Conservation (phyloP, 371 early-diverging fungal species). For the Haplosporangium sp. region DNA sequence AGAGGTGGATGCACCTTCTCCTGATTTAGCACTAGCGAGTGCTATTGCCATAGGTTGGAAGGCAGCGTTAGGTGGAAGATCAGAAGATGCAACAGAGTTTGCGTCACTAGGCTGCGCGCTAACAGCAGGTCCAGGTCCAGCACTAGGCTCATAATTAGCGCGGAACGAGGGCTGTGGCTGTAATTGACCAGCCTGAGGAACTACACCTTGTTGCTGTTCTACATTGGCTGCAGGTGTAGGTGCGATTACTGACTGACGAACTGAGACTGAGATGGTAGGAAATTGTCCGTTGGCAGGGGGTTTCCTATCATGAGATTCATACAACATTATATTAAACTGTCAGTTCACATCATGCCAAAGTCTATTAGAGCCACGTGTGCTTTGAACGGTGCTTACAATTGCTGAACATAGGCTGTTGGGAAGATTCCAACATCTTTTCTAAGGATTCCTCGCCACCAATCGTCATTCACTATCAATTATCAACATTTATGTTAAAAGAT, state of each 20-base stretch:
- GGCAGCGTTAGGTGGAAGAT: slow-evolving; percentile 2
- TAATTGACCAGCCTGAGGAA: slow-evolving; percentile 34
- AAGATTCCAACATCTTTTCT: slow-evolving; percentile 48
- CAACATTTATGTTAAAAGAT: background rate
- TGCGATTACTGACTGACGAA: slow-evolving; percentile 39
- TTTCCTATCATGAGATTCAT: slow-evolving; percentile 14
- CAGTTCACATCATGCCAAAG: background rate
- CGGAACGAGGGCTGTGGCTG: slow-evolving; percentile 36
- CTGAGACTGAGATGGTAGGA: slow-evolving; percentile 35
- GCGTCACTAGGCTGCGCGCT: background rate
- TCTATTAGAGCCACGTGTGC: background rate
- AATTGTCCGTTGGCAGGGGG: slow-evolving; percentile 33
- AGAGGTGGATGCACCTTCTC: background rate
- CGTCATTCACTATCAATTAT: slow-evolving; percentile 35
- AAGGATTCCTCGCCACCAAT: slow-evolving; percentile 54
- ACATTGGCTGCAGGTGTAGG: slow-evolving; percentile 43
- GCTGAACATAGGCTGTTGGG: slow-evolving; percentile 50
- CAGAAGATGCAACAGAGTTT: slow-evolving; percentile 4
- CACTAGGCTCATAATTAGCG: slow-evolving; percentile 33
- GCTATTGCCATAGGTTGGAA: slow-evolving; percentile 29
- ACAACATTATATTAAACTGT: background rate
- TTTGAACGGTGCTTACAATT: slow-evolving; percentile 13
- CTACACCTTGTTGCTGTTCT: background rate
- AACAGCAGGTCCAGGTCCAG: background rate
- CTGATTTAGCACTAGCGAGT: background rate